phyloP scores from a whole-genome alignment of 2,329 filamentous ascomycete species.

The Arthroderma uncinatum region DNA sequence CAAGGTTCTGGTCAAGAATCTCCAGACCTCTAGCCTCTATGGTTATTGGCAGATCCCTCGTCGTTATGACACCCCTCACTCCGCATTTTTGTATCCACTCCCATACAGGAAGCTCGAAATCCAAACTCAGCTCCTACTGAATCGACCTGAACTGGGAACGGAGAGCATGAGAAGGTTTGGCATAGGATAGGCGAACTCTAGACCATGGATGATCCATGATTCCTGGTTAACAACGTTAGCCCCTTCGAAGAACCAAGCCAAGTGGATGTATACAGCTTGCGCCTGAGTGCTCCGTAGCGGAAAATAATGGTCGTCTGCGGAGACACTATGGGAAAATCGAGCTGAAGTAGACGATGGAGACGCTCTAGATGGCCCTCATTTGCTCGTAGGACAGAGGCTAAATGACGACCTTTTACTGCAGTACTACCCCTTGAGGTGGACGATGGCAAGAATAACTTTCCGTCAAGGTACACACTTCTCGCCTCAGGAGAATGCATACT shows the following conservation, averaged over 20 bases:
- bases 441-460: neutral
- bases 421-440: neutral
- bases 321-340: neutral
- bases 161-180: neutral
- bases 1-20: conserved; percentile 1
- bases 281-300: neutral
- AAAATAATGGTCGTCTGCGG: neutral
- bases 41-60: neutral
- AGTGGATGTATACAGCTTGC: neutral
- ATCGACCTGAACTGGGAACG: neutral
- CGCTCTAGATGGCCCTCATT: neutral
- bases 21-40: neutral
- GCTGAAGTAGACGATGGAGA: neutral
- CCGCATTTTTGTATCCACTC: neutral
- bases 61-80: conserved; percentile 4
- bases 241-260: neutral
- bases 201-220: conserved; percentile 1
- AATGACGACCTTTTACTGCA: neutral
- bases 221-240: neutral
- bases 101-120: neutral
- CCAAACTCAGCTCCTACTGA: conserved; percentile 1
- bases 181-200: neutral
- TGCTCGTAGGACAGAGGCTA: neutral
- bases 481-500: neutral
- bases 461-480: conserved; percentile 1